Base-by-base conservation (phyloP, 169 alveolate genomes). In the Eimeria necatrix region DNA sequence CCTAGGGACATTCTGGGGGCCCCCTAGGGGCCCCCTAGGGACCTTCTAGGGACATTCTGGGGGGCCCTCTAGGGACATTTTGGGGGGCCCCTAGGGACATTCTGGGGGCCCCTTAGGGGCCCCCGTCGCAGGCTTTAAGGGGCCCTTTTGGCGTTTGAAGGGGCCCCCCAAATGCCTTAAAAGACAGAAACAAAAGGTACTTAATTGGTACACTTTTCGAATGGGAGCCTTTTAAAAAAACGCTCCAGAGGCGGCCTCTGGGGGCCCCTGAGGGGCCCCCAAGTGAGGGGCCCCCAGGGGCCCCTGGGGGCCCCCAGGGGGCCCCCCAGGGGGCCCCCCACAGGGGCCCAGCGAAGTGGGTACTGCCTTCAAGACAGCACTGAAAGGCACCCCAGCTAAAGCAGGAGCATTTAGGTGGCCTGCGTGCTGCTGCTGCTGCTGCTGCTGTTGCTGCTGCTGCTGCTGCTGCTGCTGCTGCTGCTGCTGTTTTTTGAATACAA, bases 401-500 rank as follows among this genome's bases (percentile, higher is more conserved):
- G 73, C 4, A n/a, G n/a, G n/a, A 4, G n/a, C n/a, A 24, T 61
- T 12, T 12, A 61, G 7, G n/a, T 24, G n/a, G n/a, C n/a, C 6
- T 61, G 73, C 4, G 20, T 14, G 12, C n/a, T n/a, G 32, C n/a
- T 61, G 73, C 73, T 61, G 73, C 73, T 61, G 73, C 20, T 61
- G 73, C 73, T 61, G 73, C 73, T 61, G 73, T 61, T 61, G 73
- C 73, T 61, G 73, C 20, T 61, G 73, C n/a, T 61, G 73, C 20
- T 61, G 73, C 20, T 61, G 73, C 73, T 61, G 73, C 73, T 61
- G 73, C n/a, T 61, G 73, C 73, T 61, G 73, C 73, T 61, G 73
- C 73, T 61, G 73, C 73, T 6, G n/a, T n/a, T n/a, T n/a, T n/a
- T n/a, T n/a, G n/a, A n/a, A n/a, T n/a, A n/a, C n/a, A n/a, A n/a